Conservation (phyloP, 257 asterid genomes). For the Ajuga chamaepitys region DNA sequence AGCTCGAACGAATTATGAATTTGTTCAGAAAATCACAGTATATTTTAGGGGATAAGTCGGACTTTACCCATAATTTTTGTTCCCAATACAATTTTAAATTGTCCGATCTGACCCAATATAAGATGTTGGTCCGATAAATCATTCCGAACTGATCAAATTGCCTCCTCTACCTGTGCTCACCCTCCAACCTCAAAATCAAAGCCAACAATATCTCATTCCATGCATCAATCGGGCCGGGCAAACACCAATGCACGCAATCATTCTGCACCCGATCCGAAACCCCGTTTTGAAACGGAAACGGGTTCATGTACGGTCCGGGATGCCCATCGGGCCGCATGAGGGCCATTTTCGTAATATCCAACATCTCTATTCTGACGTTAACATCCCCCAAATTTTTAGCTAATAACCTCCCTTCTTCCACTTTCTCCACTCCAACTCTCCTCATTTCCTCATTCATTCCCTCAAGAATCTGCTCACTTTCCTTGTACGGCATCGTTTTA, state of each 20-base stretch:
- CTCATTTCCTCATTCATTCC: conserved; percentile 69
- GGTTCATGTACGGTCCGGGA: conserved; percentile 78
- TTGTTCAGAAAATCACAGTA: no score
- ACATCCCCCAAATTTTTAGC: conserved; percentile 5
- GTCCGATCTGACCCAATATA: no score
- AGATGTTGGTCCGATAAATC: no score
- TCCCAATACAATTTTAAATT: no score
- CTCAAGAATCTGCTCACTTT: conserved; percentile 35
- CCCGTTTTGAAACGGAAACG: conserved; percentile 66
- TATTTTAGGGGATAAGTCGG: no score
- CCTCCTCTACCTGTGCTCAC: no score
- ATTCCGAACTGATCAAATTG: no score
- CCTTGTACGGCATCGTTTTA: conserved; percentile 42
- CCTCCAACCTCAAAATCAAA: conserved; percentile 32
- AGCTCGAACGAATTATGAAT: no score
- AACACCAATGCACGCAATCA: conserved; percentile 92
- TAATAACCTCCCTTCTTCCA: conserved; percentile 26
- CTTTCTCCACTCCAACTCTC: conserved; percentile 31
- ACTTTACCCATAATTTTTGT: no score
- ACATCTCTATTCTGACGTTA: conserved; percentile 34
- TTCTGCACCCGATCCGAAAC: conserved; percentile 44
- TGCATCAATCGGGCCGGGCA: conserved; percentile 80
- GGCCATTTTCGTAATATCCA: conserved; percentile 61
- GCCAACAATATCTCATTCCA: conserved; percentile 76
- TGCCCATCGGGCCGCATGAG: conserved; percentile 76